phyloP scores from a whole-genome alignment of 129 eudicot species.

The Centella asiatica region DNA sequence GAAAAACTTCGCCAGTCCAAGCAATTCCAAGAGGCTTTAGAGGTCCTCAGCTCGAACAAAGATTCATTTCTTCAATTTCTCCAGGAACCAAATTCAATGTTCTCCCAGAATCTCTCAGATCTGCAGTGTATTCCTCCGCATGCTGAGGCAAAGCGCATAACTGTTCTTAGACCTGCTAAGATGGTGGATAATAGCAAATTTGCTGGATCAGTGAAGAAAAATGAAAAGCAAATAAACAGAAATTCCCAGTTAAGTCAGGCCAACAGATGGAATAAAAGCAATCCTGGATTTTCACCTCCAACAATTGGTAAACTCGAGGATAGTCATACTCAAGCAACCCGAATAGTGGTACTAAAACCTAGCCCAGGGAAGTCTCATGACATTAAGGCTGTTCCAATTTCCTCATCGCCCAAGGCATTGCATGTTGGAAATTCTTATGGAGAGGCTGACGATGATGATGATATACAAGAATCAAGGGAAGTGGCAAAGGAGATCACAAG shows the following conservation, averaged over 20 bases:
- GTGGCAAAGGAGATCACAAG: conserved; percentile 47
- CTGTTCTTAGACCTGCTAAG: conserved; percentile 86
- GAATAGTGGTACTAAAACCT: conserved; percentile 87
- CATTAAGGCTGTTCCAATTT: conserved; percentile 41
- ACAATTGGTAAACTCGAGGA: conserved; percentile 36
- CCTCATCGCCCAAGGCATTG: conserved; percentile 32
- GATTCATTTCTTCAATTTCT: conserved; percentile 74
- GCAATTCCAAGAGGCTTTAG: conserved; percentile 91
- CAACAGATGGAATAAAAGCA: conserved; percentile 28
- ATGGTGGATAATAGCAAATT: conserved; percentile 33
- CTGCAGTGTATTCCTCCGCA: conserved; percentile 49
- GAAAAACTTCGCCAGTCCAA: conserved; percentile 76
- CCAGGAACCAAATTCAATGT: conserved; percentile 78
- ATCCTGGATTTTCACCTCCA: conserved; percentile 33
- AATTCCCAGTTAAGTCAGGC: conserved; percentile 17
- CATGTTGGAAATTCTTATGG: conserved; percentile 32
- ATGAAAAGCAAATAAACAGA: conserved; percentile 36
- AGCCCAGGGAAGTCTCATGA: conserved; percentile 54
- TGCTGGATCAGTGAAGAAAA: conserved; percentile 28
- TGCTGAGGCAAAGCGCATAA: conserved; percentile 73
- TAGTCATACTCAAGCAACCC: conserved; percentile 52
- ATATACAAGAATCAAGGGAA: conserved; percentile 53
- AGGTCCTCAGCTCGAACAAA: conserved; percentile 68
- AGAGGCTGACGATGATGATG: conserved; percentile 45
- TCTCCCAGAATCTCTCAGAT: conserved; percentile 41